Evolutionary conservation across 176 grass and related monocot species (phyloP).

Genomic region (Saccharum officinarum): DNA sequence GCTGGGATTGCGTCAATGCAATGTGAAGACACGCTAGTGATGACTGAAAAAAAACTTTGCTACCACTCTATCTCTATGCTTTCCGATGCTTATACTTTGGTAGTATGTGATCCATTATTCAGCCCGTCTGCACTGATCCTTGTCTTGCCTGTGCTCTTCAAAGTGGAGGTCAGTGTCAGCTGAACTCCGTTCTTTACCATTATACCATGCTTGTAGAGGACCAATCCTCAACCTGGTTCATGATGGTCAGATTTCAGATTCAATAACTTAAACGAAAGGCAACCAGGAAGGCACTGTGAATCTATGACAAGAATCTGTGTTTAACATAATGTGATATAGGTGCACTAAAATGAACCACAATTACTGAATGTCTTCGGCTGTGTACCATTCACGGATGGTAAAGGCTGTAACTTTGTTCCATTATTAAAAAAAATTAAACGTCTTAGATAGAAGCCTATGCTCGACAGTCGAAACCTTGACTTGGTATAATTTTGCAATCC

Average conservation of each 20-base stretch:
- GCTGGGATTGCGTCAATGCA: background rate
- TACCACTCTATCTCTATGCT: background rate
- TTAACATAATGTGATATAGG: background rate
- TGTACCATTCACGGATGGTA: no score
- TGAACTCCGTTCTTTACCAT: constrained; percentile 48
- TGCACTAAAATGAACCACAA: background rate
- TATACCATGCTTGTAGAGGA: constrained; percentile 21
- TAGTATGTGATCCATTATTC: constrained; percentile 2
- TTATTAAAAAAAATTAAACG: no score
- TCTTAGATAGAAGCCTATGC: background rate
- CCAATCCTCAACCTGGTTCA: constrained; percentile 28
- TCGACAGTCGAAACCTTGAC: background rate
- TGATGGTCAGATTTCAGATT: background rate
- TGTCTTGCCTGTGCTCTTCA: constrained; percentile 35
- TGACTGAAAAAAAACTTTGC: background rate
- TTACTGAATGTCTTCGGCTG: background rate
- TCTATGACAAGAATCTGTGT: background rate
- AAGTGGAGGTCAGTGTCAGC: constrained; percentile 35
- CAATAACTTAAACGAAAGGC: background rate
- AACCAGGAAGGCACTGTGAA: background rate
- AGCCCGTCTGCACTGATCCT: constrained; percentile 35
- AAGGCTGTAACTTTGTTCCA: no score
- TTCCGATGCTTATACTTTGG: constrained; percentile 49
- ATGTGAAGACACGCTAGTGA: background rate
- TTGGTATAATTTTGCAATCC: background rate